Evolutionary conservation across 2,329 filamentous ascomycete genomes (phyloP), one percentile per base, ranked within the genome.

Genomic region (Aspergillus sergii): DNA sequence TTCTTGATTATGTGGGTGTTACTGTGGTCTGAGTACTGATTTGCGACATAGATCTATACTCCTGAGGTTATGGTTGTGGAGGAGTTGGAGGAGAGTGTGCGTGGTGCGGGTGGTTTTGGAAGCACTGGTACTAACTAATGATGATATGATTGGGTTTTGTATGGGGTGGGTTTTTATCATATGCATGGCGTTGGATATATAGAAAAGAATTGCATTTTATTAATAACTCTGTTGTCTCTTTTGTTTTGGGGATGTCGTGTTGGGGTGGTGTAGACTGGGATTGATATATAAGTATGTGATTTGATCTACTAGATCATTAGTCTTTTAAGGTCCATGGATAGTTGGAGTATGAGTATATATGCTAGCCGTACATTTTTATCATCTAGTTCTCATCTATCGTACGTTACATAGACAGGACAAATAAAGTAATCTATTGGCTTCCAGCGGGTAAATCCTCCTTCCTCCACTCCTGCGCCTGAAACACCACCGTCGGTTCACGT

Each of bases 51-150:
- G 84, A 97, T 98, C 74, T 94, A 91, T 74, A 98, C 94, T 32
- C 94, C 95, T 2, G 92, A 96, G 54, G 91, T 99, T 7, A 80
- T 91, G n/a, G 93, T 96, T 73, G 94, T 98, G 2, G 84, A 92
- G 72, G 87, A 94, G 81, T 84, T 99, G 62, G 92, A 94, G 73
- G 92, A 93, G 82, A 98, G 92, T 74, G 93, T 96, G 12, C 85
- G 95, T 48, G 95, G 95, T 30, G 93, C 89, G 0, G 94, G 94
- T 30, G 95, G 94, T 1, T 97, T 97, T 75, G 94, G 94, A 59
- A 96, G 93, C 79, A 97, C 94, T 39, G 94, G 93, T 34, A 30
- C n/a, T 30, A 60, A 69, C 58, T 74, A 70, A 54, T 21, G 43
- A 14, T 48, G 21, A 32, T n/a, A 55, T 55, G 46, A 32, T n/a